These are phyloP conservation scores for Cerrena zonata DNA, from an alignment of 1,284 basidiomycete species.

Conservation along the genomic window DNA sequence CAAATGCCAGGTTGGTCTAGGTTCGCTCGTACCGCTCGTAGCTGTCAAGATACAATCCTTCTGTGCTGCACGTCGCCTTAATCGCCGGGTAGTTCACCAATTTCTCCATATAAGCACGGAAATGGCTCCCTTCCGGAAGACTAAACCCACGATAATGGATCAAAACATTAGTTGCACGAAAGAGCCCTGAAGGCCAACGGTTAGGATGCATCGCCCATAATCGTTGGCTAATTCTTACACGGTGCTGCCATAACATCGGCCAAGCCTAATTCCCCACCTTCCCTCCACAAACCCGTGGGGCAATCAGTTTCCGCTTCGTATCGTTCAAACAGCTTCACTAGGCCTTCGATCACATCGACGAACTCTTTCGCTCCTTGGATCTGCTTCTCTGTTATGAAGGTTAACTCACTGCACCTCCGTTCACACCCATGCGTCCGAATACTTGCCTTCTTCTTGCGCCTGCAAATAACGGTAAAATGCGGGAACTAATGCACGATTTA, in stretches of 20 bases:
- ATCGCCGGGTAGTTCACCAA: conserved; percentile 61
- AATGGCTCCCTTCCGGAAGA: conserved; percentile 42
- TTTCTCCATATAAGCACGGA: conserved; percentile 49
- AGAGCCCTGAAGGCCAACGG: conserved; percentile 45
- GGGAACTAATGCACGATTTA: conserved; percentile 62
- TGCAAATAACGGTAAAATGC: conserved; percentile 77
- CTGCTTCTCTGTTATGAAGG: conserved; percentile 37
- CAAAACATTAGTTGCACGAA: conserved; percentile 59
- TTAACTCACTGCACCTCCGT: neutral
- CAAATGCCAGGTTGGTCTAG: neutral
- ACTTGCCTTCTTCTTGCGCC: conserved; percentile 49
- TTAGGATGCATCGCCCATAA: neutral
- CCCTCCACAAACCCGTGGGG: conserved; percentile 53
- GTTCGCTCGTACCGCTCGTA: conserved; percentile 54
- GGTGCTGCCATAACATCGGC: conserved; percentile 70
- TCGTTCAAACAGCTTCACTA: conserved; percentile 56
- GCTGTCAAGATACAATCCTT: conserved; percentile 69
- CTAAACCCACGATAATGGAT: conserved; percentile 66
- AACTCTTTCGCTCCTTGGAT: conserved; percentile 55
- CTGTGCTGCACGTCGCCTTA: conserved; percentile 64
- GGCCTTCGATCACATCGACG: conserved; percentile 44
- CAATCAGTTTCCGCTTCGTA: conserved; percentile 43
- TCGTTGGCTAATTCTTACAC: conserved; percentile 40
- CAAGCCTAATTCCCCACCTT: conserved; percentile 52
- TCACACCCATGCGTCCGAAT: neutral